Evolutionary conservation across 2,329 filamentous ascomycete species (phyloP), one percentile per base, ranked within the genome.

Genomic region (Aspergillus sp.): DNA sequence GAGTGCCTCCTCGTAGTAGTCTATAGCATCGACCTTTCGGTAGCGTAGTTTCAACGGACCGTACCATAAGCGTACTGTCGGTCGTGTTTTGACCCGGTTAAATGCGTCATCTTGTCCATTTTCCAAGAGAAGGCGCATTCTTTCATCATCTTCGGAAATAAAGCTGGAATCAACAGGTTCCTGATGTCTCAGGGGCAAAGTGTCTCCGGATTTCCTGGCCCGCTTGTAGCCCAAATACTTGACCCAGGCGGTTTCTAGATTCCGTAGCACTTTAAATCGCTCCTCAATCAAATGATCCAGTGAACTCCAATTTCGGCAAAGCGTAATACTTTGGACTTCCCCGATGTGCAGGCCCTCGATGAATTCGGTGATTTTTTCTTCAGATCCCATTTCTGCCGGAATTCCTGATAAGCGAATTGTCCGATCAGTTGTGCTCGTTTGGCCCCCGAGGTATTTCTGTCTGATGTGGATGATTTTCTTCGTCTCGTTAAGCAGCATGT

Each of bases 391-490:
- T 22, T 93, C 87, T 3, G 75, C 71, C 0, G 96, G 95, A 20
- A 99, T 93, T 0, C 93, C 93, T 0, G 93, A 95, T 17, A 99
- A 78, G 22, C 91, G 88, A 67, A 99, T 93, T 0, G 95, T 99
- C 33, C 93, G 87, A 75, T 99, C 95, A 1, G 95, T 98, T 51
- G 97, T 86, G n/a, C 93, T 98, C 0, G 90, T 93, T 74, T 98
- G 93, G 20, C 88, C 91, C 12, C 95, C 95, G 9, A 99, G 82
- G 70, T 97, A 99, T 58, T 92, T 87, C 73, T 99, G 95, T 22
- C 95, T 83, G 30, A 93, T 84, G 56, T 88, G 85, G 63, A 98
- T 96, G 52, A 99, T 89, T 58, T 87, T 89, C 64, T 89, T 86
- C 0, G 95, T 98, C 75, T 96, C 89, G 42, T 83, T 83, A 58